Percentiles rank a stretch among this genome's conserved stretches.
These are phyloP conservation scores for Tolypocladium endophyticum DNA, from an alignment of 2,329 filamentous ascomycete species.

Conservation along the genomic window DNA sequence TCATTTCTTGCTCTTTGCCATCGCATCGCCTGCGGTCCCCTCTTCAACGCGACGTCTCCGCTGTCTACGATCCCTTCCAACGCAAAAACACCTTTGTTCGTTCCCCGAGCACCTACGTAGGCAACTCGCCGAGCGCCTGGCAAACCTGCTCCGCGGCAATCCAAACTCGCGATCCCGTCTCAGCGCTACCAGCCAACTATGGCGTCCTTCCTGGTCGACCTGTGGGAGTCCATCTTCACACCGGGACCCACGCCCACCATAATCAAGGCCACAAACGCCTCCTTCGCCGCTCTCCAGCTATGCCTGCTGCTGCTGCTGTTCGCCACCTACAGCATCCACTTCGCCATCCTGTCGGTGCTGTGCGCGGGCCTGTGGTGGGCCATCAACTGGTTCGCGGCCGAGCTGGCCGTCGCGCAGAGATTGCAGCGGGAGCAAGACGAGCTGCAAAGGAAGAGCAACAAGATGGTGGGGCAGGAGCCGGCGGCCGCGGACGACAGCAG, in stretches of 20 bases:
- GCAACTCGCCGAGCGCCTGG: background rate
- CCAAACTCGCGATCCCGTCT: background rate
- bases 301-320: slow-evolving; percentile 67
- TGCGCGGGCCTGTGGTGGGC: slow-evolving; percentile 80
- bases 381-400: slow-evolving; percentile 93
- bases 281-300: slow-evolving; percentile 76
- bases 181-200: slow-evolving; percentile 21
- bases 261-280: slow-evolving; percentile 78
- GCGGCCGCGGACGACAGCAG: slow-evolving; percentile 21
- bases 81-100: too few species aligned
- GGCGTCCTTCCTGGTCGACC: slow-evolving; percentile 57
- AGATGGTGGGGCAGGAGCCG: slow-evolving; percentile 1
- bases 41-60: background rate
- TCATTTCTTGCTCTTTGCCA: too few species aligned
- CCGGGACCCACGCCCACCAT: slow-evolving; percentile 83
- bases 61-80: background rate
- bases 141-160: background rate
- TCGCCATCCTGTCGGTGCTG: slow-evolving; percentile 68
- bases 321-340: slow-evolving; percentile 81
- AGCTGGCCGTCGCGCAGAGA: slow-evolving; percentile 36
- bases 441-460: slow-evolving; percentile 4
- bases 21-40: background rate
- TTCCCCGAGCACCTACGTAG: background rate
- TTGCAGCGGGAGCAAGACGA: slow-evolving; percentile 20
- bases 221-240: slow-evolving; percentile 90